Base-by-base conservation (phyloP, 1,139 yeast genomes). In the Blastobotrys serpentis region DNA sequence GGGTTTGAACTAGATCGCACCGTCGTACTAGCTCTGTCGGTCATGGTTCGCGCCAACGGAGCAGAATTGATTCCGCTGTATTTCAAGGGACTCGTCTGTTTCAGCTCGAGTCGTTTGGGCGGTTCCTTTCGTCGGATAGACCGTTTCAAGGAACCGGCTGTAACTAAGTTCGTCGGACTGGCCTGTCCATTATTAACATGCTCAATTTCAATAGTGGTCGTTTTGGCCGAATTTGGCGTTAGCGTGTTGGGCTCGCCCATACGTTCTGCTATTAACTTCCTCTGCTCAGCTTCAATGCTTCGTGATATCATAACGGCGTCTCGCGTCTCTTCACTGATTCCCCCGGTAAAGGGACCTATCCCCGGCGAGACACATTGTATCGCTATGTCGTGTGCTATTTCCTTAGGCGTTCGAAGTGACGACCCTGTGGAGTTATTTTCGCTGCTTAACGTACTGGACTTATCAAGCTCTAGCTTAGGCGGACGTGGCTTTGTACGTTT, bases 351-450 rank as follows among this genome's bases (percentile, higher is more conserved):
- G 5, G 64, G 60, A 10, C 71, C 67, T 32, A 71, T 56, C 7
- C 71, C 72, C 6, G 74, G 73, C 14, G 74, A 69, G 13, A 69
- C 69, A 53, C 74, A 70, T 52, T 70, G 65, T 43, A 70, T 54
- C 16, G 68, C 67, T 36, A 65, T 60, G 42, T 62, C 68, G 42
- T 64, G 63, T 19, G 64, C 66, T 30, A 65, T 57, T 29, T 65
- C 69, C 42, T 61, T 63, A 3, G 69, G 69, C 4, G 69, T 65
- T 38, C 62, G 19, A 11, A 25, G 13, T 29, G 11, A 55, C 43
- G 37, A 52, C 48, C 26, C 37, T 29, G 50, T 18, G 33, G 45
- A 29, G 14, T 43, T 17, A 13, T 25, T 13, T 5, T 30, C 33
- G 43, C 50, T 22, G 44, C 42, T 16, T 34, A 21, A 17, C 41